Percentiles rank a stretch among this genome's conserved stretches.
Conservation (phyloP, 1,284 basidiomycete species). For the Coniferiporia weirii region DNA sequence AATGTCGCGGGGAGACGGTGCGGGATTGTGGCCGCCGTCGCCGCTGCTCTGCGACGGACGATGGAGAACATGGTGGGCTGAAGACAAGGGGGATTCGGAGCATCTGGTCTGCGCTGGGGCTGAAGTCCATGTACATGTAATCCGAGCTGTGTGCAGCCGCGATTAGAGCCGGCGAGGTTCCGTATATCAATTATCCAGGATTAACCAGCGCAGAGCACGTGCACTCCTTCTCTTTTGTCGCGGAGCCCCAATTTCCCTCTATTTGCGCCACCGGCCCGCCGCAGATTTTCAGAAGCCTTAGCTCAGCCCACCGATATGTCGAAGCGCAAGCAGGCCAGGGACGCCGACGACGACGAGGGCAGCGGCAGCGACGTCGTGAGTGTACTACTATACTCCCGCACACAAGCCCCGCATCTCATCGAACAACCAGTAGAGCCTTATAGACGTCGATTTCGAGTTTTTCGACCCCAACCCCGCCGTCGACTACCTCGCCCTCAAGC, state of each 20-base stretch:
- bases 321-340: constrained; percentile 18
- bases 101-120: background rate
- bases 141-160: too few relatives aligned
- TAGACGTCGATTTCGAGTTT: constrained; percentile 91
- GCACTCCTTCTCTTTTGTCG: background rate
- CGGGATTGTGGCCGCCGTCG: background rate
- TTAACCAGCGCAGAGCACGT: background rate
- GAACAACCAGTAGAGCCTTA: constrained; percentile 43
- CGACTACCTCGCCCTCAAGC: constrained; percentile 84
- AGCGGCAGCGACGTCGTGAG: constrained; percentile 16
- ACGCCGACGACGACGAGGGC: constrained; percentile 17
- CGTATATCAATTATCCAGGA: background rate
- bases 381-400: background rate
- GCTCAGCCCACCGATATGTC: constrained; percentile 12
- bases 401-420: background rate
- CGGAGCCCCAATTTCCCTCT: background rate
- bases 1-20: background rate
- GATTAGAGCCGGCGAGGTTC: background rate
- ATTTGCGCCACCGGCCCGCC: background rate
- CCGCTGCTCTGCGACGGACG: background rate
- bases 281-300: background rate
- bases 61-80: background rate
- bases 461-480: constrained; percentile 78
- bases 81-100: background rate
- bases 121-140: background rate